Evolutionary conservation across 2,329 filamentous ascomycete genomes (phyloP).

Genomic region (Amesomyces nigricolor): DNA sequence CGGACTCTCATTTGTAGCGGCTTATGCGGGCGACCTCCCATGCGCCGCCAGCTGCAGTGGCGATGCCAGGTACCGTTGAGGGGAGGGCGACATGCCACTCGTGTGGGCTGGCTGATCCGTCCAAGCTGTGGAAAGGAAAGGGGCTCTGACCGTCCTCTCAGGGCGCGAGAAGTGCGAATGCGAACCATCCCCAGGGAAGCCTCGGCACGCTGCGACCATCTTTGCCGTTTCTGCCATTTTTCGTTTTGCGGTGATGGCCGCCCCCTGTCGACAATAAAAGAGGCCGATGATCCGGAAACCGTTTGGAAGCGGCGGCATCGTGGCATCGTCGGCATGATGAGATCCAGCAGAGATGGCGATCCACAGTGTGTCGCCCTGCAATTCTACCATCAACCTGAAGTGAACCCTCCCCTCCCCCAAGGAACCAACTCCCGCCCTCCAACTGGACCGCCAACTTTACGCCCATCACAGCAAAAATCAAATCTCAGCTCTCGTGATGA

Average conservation of each 20-base stretch:
- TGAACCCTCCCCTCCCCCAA: no score
- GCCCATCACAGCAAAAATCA: neutral
- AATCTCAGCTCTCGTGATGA: neutral
- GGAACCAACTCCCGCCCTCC: no score
- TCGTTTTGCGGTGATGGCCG: neutral
- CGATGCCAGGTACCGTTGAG: slow-evolving; percentile 3
- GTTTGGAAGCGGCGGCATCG: no score
- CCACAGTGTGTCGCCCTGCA: no score
- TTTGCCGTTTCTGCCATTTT: neutral
- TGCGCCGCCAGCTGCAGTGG: slow-evolving; percentile 6
- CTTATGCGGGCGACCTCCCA: slow-evolving; percentile 17
- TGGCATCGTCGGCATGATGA: no score
- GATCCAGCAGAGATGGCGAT: neutral
- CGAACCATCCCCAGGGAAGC: slow-evolving; percentile 4
- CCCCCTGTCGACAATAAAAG: neutral
- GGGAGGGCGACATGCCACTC: slow-evolving; percentile 2
- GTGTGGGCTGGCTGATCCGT: slow-evolving; percentile 1
- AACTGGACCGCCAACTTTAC: no score
- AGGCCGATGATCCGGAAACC: neutral
- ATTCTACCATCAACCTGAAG: no score
- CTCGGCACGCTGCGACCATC: slow-evolving; percentile 8
- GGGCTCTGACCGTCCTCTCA: slow-evolving; percentile 15
- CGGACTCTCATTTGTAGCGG: slow-evolving; percentile 18
- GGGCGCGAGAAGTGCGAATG: slow-evolving; percentile 6
- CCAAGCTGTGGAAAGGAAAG: slow-evolving; percentile 5